Base-by-base conservation (phyloP, 805 yeast species). In the Saturnispora saitoi region DNA sequence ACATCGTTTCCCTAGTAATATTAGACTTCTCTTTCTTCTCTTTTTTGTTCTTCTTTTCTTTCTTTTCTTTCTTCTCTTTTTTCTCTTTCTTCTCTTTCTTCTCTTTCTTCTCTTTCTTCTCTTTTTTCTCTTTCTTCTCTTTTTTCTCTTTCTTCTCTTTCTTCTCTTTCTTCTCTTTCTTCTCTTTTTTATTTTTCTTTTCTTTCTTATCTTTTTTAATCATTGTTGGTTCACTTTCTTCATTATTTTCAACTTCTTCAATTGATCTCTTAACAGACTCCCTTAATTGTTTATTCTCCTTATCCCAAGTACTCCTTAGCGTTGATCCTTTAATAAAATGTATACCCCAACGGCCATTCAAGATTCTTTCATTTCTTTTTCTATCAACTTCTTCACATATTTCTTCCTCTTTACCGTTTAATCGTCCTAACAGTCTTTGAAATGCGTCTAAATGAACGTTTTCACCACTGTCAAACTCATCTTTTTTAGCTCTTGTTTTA, bases 391-490 rank as follows among this genome's bases (percentile, higher is more conserved):
- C 90, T 51, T 77, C 69, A 49, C 70, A 69, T 24, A 85, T 76
- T 49, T 73, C 76, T 31, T 79, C 84, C 59, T 83, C 91, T 56
- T 81, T 84, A 42, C 97, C 97, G 62, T 91, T 91, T 53, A 91
- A 73, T 61, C 89, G 77, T 10, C 97, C 97, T 53, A 91, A 70
- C 42, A 91, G 77, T 56, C 95, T 75, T 69, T 91, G 99, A 62
- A 93, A 91, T 3, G 84, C 95, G 64, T 93, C 98, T 38, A 91
- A 72, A 3, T 97, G 96, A 10, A 89, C 85, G 55, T 91, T 81
- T 55, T 87, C 95, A 50, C 87, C 95, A 54, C 80, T 76, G 56
- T 83, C 88, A 57, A 82, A 80, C 54, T 78, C 86, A 56, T 83
- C 93, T 40, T 70, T 75, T 56, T 77, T 76, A 38, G 70, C 58